phyloP scores from a whole-genome alignment of 2,329 filamentous ascomycete species.

The Pseudocercospora macadamiae region DNA sequence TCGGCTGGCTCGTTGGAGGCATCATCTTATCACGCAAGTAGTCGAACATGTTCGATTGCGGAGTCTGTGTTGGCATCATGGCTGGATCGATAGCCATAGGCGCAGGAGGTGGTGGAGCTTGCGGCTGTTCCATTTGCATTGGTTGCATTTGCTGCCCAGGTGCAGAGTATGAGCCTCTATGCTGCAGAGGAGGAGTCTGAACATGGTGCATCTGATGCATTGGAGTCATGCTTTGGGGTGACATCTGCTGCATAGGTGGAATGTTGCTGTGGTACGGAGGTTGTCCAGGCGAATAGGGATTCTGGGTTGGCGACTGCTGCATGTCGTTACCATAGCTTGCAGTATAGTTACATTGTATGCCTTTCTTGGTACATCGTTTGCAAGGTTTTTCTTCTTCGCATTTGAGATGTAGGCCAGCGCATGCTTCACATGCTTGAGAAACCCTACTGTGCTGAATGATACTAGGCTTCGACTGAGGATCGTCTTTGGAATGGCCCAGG shows the following conservation, averaged over 20 bases:
- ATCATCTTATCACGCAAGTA: slow-evolving; percentile 40
- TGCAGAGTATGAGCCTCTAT: slow-evolving; percentile 22
- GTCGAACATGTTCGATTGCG: slow-evolving; percentile 37
- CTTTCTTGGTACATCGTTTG: slow-evolving; percentile 54
- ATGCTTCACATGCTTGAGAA: slow-evolving; percentile 56
- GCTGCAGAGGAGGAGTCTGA: slow-evolving; percentile 29
- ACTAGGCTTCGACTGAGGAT: slow-evolving; percentile 34
- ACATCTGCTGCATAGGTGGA: slow-evolving; percentile 21
- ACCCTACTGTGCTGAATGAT: slow-evolving; percentile 44
- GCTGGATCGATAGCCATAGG: slow-evolving; percentile 32
- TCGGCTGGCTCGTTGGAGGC: slow-evolving; percentile 25
- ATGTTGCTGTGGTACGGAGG: slow-evolving; percentile 22
- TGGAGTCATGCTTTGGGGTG: slow-evolving; percentile 6
- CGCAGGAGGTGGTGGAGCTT: slow-evolving; percentile 20
- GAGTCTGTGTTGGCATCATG: slow-evolving; percentile 36
- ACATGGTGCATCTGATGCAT: slow-evolving; percentile 28
- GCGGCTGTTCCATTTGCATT: slow-evolving; percentile 29
- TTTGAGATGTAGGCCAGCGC: slow-evolving; percentile 56
- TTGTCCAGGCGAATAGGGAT: slow-evolving; percentile 28
- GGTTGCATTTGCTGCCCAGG: slow-evolving; percentile 23
- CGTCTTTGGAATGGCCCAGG: slow-evolving; percentile 45
- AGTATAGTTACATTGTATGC: slow-evolving; percentile 47
- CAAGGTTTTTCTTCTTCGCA: slow-evolving; percentile 60
- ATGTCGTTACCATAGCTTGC: slow-evolving; percentile 28
- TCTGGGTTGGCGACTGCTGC: slow-evolving; percentile 23